Conservation (phyloP, 148 eudicot genomes). For the Tetragonia tetragonoides region DNA sequence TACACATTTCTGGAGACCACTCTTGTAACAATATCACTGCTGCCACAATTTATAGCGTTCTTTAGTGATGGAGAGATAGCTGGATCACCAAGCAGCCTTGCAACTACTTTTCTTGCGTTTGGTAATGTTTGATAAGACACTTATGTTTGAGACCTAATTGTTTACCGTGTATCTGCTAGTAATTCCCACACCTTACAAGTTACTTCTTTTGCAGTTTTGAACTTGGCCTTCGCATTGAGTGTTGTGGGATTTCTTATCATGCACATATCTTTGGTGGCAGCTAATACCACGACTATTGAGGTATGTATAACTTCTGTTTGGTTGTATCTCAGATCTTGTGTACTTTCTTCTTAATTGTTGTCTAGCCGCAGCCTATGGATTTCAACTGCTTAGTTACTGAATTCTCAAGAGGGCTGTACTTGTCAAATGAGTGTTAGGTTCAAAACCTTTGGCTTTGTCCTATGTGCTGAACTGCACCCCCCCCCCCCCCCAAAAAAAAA, state of each 20-base stretch:
- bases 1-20: slow-evolving; percentile 92
- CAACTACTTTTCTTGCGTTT: slow-evolving; percentile 94
- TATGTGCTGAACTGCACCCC: too few species aligned
- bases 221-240: slow-evolving; percentile 92
- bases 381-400: background rate
- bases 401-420: background rate
- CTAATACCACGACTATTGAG: slow-evolving; percentile 94
- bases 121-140: slow-evolving; percentile 45
- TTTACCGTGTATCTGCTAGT: background rate
- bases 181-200: slow-evolving; percentile 12
- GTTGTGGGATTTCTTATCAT: slow-evolving; percentile 91
- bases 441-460: background rate
- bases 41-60: slow-evolving; percentile 86
- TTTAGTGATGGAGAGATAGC: slow-evolving; percentile 91
- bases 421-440: background rate
- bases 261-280: slow-evolving; percentile 89
- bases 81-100: slow-evolving; percentile 81
- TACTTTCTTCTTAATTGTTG: background rate
- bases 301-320: slow-evolving; percentile 30
- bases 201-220: slow-evolving; percentile 59
- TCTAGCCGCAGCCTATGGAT: background rate
- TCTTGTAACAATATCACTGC: slow-evolving; percentile 67
- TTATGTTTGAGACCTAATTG: background rate
- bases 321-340: background rate
- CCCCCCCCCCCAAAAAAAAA: too few species aligned